Evolutionary conservation across 2,329 filamentous ascomycete genomes (phyloP), one percentile per base, ranked within the genome.

Genomic region (Paracorniculantispora psalliotae): DNA sequence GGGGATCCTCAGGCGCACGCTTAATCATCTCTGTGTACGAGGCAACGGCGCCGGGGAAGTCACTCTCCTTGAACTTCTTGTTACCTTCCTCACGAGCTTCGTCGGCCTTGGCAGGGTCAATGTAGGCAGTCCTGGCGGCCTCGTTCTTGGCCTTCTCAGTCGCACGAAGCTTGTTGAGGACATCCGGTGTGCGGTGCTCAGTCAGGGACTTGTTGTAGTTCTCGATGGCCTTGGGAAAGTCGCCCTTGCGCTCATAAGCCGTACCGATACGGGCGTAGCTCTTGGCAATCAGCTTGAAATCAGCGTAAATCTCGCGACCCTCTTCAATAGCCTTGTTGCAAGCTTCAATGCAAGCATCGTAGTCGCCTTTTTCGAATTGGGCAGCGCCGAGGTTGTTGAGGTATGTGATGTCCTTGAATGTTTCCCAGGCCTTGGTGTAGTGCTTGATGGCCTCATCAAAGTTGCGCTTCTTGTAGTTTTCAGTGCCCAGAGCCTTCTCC

Each of bases 231-330:
- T 87, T 84, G 57, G 82, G 73, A 12, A 94, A 78, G 67, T 97
- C 89, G 65, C 89, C 91, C 71, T 88, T 77, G 78, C 92, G 96
- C 81, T 99, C 94, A 72, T 97, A 92, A 0, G 93, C 87, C n/a
- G 87, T 84, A 64, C 94, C 94, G 66, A 99, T 96, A 67, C 94
- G 91, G 41, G 92, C 92, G 69, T 94, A 97, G n/a, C 93, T 90
- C 86, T 97, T 97, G 71, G 96, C 92, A 65, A 99, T 93, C 70
- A 92, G 83, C 85, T 99, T 99, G 82, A 97, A 99, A 77, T 99
- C 94, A 63, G 94, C 92, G 59, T 92, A 89, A 66, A 96, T 86
- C 67, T 89, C 83, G 61, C 94, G 91, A 59, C 94, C 94, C 73
- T 97, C 89, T 66, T 96, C 89, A 57, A 96, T 84, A 12, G 96